These are phyloP conservation scores for Chrysochromulina tobinii DNA, from an alignment of 78 protist species.

Conservation along the genomic window DNA sequence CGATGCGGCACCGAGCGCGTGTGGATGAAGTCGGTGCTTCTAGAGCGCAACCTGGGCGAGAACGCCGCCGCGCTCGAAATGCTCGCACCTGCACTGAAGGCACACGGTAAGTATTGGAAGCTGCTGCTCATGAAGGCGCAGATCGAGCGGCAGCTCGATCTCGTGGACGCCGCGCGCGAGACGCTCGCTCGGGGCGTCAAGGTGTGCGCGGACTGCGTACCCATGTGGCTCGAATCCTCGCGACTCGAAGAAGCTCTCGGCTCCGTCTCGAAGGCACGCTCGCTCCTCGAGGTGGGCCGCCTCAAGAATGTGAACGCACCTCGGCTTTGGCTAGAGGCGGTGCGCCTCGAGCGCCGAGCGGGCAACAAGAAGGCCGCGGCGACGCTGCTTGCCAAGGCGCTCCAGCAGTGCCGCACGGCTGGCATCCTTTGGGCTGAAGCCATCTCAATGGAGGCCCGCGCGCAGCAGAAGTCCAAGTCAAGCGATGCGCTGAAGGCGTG, in stretches of 20 bases:
- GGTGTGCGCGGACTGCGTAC: slow-evolving; percentile 41
- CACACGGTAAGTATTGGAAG: slow-evolving; percentile 71
- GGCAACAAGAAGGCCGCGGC: slow-evolving; percentile 18
- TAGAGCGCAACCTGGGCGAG: slow-evolving; percentile 75
- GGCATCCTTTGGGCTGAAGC: slow-evolving; percentile 91
- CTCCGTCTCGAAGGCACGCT: slow-evolving; percentile 62
- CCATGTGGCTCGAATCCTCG: slow-evolving; percentile 80
- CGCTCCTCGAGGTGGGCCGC: slow-evolving; percentile 78
- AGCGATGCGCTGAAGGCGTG: slow-evolving; percentile 44
- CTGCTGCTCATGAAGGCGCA: slow-evolving; percentile 90
- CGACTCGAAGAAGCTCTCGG: slow-evolving; percentile 55
- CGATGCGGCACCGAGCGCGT: slow-evolving; percentile 74
- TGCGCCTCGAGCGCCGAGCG: slow-evolving; percentile 50
- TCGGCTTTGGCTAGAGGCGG: slow-evolving; percentile 74
- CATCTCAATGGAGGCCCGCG: slow-evolving; percentile 70
- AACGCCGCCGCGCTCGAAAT: slow-evolving; percentile 44
- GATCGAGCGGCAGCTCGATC: not conserved
- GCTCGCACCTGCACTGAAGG: slow-evolving; percentile 30
- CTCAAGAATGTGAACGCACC: slow-evolving; percentile 42
- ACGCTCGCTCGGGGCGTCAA: slow-evolving; percentile 23
- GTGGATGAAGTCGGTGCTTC: slow-evolving; percentile 88
- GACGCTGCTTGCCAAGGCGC: slow-evolving; percentile 51
- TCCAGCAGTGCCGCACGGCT: slow-evolving; percentile 83
- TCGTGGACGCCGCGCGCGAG: slow-evolving; percentile 61
- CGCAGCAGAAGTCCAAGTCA: not conserved